These are phyloP conservation scores for Ramalina peruviana DNA, from an alignment of 495 filamentous ascomycete genomes.

Conservation along the genomic window DNA sequence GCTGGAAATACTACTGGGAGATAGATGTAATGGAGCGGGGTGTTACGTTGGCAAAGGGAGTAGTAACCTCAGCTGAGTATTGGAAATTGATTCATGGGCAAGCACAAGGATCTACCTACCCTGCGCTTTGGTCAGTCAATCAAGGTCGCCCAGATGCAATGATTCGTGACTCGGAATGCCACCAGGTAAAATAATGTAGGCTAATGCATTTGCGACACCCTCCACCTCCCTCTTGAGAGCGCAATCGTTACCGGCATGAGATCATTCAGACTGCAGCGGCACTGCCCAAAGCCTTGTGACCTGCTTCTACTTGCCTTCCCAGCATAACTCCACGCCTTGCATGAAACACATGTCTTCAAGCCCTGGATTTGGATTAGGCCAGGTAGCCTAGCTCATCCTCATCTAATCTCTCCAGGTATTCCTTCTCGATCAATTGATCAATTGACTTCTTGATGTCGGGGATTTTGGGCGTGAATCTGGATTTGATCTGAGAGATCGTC, in stretches of 20 bases:
- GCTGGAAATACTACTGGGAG: too few relatives aligned
- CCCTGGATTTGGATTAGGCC: constrained; percentile 31
- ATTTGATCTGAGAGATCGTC: constrained; percentile 85
- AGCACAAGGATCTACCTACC: too few relatives aligned
- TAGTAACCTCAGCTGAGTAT: too few relatives aligned
- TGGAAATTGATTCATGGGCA: too few relatives aligned
- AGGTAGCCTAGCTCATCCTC: constrained; percentile 81
- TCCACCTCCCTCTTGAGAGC: neutral
- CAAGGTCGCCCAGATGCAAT: too few relatives aligned
- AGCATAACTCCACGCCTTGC: constrained; percentile 3
- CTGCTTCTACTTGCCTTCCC: neutral
- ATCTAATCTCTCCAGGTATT: constrained; percentile 89
- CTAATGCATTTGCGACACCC: neutral
- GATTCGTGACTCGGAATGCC: too few relatives aligned
- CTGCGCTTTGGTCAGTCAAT: too few relatives aligned
- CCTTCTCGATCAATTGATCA: constrained; percentile 96
- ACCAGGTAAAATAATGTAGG: neutral
- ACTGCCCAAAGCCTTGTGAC: neutral
- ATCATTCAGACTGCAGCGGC: neutral
- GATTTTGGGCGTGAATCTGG: constrained; percentile 86
- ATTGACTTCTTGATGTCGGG: constrained; percentile 98
- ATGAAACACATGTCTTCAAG: neutral
- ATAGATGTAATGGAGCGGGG: too few relatives aligned
- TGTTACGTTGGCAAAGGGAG: too few relatives aligned
- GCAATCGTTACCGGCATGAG: neutral